Conservation (phyloP, 106 monocot species). For the Allium cepa region DNA sequence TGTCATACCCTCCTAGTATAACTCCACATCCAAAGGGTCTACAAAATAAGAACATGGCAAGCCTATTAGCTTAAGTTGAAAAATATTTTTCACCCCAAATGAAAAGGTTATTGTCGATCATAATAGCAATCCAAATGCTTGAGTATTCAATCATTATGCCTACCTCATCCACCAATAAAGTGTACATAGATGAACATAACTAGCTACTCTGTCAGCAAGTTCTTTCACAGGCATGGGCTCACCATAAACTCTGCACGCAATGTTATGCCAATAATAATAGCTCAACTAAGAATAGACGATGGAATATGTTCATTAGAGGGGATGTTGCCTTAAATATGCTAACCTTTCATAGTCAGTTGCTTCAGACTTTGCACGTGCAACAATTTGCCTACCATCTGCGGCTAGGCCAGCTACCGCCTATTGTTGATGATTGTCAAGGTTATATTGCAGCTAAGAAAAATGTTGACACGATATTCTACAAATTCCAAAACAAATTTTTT, state of each 20-base stretch:
- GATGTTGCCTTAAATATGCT: too few relatives aligned
- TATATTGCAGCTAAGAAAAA: too few relatives aligned
- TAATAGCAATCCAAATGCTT: too few relatives aligned
- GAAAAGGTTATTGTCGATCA: too few relatives aligned
- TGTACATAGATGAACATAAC: constrained; percentile 99
- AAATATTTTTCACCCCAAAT: neutral
- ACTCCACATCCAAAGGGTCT: constrained; percentile 97
- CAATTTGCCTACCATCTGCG: constrained; percentile 79
- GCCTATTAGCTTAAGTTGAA: too few relatives aligned
- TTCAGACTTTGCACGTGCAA: constrained; percentile 78
- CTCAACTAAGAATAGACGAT: too few relatives aligned
- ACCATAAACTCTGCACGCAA: constrained; percentile 41
- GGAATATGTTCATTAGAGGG: too few relatives aligned
- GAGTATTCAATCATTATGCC: neutral
- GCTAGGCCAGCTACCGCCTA: constrained; percentile 72
- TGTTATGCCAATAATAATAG: neutral
- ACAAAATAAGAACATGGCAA: neutral
- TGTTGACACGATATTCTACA: too few relatives aligned
- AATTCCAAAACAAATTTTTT: too few relatives aligned
- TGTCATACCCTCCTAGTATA: constrained; percentile 98
- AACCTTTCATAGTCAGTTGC: constrained; percentile 59
- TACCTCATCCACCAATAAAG: constrained; percentile 98
- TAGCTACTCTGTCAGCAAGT: constrained; percentile 94
- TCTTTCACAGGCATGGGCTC: constrained; percentile 97
- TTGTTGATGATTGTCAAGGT: neutral